Percentiles rank a stretch among this genome's conserved stretches.
Conservation (phyloP, 2,329 filamentous ascomycete species). For the Beauveria scarabaeidicola region DNA sequence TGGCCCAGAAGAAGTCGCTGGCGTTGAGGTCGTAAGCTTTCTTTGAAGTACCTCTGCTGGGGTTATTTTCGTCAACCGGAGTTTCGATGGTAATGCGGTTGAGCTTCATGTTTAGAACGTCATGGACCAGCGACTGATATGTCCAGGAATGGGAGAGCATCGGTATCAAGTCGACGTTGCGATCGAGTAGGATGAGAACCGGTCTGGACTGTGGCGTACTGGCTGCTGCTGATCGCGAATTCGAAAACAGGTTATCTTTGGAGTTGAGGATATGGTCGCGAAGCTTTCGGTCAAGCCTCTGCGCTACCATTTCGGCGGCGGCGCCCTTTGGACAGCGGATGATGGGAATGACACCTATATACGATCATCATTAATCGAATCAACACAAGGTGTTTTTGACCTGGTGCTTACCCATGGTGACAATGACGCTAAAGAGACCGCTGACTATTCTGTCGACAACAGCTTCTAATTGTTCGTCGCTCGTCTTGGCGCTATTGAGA, state of each 20-base stretch:
- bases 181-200: slow-evolving; percentile 86
- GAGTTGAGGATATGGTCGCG: slow-evolving; percentile 95
- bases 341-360: slow-evolving; percentile 75
- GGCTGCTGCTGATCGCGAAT: slow-evolving; percentile 47
- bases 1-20: slow-evolving; percentile 94
- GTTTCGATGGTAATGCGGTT: slow-evolving; percentile 93
- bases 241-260: slow-evolving; percentile 92
- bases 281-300: slow-evolving; percentile 89
- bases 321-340: slow-evolving; percentile 90
- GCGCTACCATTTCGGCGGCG: slow-evolving; percentile 87
- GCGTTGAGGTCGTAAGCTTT: slow-evolving; percentile 84
- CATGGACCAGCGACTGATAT: slow-evolving; percentile 75
- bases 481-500: slow-evolving; percentile 87
- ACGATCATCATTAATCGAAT: background rate
- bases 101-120: slow-evolving; percentile 51
- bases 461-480: slow-evolving; percentile 79
- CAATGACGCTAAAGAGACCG: slow-evolving; percentile 93
- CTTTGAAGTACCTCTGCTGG: slow-evolving; percentile 67
- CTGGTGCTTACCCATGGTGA: slow-evolving; percentile 73
- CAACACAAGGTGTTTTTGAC: background rate
- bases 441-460: slow-evolving; percentile 89
- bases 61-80: slow-evolving; percentile 67
- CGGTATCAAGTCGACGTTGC: slow-evolving; percentile 89
- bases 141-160: slow-evolving; percentile 94
- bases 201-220: slow-evolving; percentile 68